Percentiles rank a stretch among this genome's conserved stretches.
Conservation (phyloP, 2,329 filamentous ascomycete species). For the Neopestalotiopsis sp. region DNA sequence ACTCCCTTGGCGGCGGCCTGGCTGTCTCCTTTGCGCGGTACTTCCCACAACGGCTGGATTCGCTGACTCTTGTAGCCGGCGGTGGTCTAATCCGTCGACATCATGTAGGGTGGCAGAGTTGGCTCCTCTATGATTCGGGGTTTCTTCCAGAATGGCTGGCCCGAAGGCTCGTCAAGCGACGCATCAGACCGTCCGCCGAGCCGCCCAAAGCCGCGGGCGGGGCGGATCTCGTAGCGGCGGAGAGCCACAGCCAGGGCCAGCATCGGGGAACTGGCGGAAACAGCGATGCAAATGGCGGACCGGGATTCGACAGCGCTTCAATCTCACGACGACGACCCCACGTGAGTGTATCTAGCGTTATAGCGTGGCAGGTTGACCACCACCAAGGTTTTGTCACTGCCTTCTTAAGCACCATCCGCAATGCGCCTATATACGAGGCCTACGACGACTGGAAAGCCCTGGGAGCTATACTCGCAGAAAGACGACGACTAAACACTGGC, state of each 20-base stretch:
- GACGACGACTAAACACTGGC: conserved; percentile 39
- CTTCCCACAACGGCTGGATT: conserved; percentile 68
- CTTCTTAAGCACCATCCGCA: conserved; percentile 73
- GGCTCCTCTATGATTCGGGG: conserved; percentile 65
- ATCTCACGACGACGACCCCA: conserved; percentile 57
- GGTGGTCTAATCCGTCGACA: conserved; percentile 69
- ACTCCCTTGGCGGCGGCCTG: conserved; percentile 80
- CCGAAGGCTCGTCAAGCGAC: conserved; percentile 48
- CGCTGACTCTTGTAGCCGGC: conserved; percentile 70
- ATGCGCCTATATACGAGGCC: conserved; percentile 72
- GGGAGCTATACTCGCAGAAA: conserved; percentile 49
- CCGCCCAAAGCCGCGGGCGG: conserved; percentile 9
- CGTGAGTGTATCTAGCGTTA: conserved; percentile 65
- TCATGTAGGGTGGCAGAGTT: conserved; percentile 65
- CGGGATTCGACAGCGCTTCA: conserved; percentile 48
- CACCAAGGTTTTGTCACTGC: conserved; percentile 72
- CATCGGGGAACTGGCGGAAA: conserved; percentile 30
- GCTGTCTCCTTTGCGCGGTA: conserved; percentile 71
- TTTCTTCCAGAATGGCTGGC: conserved; percentile 65
- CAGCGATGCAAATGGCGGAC: conserved; percentile 41
- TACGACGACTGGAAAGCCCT: conserved; percentile 66
- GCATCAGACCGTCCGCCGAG: conserved; percentile 28
- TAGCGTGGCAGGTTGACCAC: conserved; percentile 71
- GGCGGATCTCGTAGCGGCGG: conserved; percentile 29
- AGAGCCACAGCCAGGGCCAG: conserved; percentile 27